phyloP scores from a whole-genome alignment of 192 early-diverging fungal genomes.

The Dimargaris cristalligena region DNA sequence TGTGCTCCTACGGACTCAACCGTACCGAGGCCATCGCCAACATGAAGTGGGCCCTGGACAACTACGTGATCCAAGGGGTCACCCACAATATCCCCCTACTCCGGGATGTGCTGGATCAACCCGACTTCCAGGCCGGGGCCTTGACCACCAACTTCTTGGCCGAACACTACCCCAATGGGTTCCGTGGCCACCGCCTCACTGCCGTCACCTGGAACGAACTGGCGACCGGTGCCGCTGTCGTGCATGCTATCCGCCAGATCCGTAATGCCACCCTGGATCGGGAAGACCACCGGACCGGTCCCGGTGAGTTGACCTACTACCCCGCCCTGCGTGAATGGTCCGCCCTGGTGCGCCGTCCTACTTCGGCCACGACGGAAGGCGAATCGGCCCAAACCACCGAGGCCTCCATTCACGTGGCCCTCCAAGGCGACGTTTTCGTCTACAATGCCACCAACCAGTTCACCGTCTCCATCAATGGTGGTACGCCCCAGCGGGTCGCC shows the following conservation, averaged over 20 bases:
- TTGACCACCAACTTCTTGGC: conserved; percentile 75
- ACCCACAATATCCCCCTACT: conserved; percentile 90
- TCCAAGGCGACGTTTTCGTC: neutral
- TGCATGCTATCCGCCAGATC: conserved; percentile 48
- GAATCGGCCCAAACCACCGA: neutral
- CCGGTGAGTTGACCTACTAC: neutral
- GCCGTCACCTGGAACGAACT: conserved; percentile 33
- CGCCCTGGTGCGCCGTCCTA: neutral
- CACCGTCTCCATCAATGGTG: conserved; percentile 11
- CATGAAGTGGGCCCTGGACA: conserved; percentile 76
- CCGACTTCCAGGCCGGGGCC: conserved; percentile 53
- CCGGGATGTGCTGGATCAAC: conserved; percentile 62
- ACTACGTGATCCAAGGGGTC: conserved; percentile 84
- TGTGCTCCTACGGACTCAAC: conserved; percentile 65
- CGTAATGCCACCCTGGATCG: conserved; percentile 15
- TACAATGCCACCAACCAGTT: conserved; percentile 20
- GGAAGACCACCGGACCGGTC: neutral
- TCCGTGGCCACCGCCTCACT: conserved; percentile 56
- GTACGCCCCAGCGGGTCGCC: conserved; percentile 16
- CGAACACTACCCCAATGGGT: conserved; percentile 77
- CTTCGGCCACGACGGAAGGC: neutral
- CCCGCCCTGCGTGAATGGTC: neutral
- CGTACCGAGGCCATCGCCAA: conserved; percentile 54
- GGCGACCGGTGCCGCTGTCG: conserved; percentile 39
- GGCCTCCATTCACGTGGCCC: neutral